Conservation (phyloP, 2,329 filamentous ascomycete species). For the Exophiala dermatitidis region DNA sequence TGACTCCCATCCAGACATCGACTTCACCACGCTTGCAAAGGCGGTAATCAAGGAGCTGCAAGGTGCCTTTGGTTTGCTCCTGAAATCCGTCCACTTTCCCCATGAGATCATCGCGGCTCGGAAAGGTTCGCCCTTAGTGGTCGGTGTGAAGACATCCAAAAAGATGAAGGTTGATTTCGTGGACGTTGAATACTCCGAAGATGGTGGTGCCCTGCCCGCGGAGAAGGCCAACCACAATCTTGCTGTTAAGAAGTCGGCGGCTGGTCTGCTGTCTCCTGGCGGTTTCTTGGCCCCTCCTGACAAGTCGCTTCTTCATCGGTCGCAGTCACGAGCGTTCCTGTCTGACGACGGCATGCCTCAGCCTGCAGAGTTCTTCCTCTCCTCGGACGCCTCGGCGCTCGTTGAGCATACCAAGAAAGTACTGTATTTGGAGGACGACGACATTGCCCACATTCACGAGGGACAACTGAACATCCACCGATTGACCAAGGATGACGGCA, state of each 20-base stretch:
- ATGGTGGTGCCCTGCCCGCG: constrained; percentile 73
- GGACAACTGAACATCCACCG: constrained; percentile 98
- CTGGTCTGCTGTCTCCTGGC: constrained; percentile 56
- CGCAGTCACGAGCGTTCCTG: constrained; percentile 96
- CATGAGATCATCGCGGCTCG: constrained; percentile 96
- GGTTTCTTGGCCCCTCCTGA: constrained; percentile 79
- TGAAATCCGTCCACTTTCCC: constrained; percentile 98
- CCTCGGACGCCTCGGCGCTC: constrained; percentile 95
- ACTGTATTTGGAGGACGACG: constrained; percentile 97
- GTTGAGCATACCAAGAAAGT: constrained; percentile 99
- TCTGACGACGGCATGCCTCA: constrained; percentile 97
- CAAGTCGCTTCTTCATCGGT: constrained; percentile 96
- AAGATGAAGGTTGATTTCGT: constrained; percentile 99
- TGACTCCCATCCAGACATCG: constrained; percentile 86
- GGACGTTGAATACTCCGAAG: constrained; percentile 93
- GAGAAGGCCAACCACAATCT: constrained; percentile 95
- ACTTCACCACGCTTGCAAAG: constrained; percentile 95
- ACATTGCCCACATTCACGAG: constrained; percentile 99
- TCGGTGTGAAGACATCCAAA: constrained; percentile 92
- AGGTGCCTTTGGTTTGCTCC: constrained; percentile 90
- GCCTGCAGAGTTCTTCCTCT: constrained; percentile 98
- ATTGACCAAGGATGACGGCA: constrained; percentile 91
- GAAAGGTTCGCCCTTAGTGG: constrained; percentile 95
- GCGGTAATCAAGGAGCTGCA: constrained; percentile 97
- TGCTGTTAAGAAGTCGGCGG: constrained; percentile 82